These are phyloP conservation scores for Raphanus raphanistrum DNA, from an alignment of 345 rosid species.

Conservation along the genomic window DNA sequence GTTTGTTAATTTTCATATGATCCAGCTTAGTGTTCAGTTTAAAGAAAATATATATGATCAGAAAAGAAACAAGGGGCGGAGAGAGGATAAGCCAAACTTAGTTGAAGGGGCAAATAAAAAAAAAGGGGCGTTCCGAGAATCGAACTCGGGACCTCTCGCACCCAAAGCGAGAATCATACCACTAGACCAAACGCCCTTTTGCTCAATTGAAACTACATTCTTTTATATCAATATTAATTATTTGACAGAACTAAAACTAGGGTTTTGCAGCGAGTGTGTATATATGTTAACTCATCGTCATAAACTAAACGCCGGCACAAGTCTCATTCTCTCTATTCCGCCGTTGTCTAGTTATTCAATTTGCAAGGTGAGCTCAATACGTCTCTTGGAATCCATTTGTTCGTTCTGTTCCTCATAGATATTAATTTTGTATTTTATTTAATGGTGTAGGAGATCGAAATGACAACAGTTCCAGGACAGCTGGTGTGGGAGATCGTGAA, in stretches of 20 bases:
- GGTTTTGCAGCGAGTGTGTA: constrained; percentile 23
- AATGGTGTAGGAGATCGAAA: constrained; percentile 33
- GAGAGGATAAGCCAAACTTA: neutral
- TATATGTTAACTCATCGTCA: constrained; percentile 18
- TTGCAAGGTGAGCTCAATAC: constrained; percentile 15
- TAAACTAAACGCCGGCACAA: constrained; percentile 27
- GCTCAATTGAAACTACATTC: too few relatives aligned
- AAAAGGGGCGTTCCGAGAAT: constrained; percentile 70
- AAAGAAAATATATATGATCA: neutral
- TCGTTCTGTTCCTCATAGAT: neutral
- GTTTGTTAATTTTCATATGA: neutral
- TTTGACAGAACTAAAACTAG: constrained; percentile 21
- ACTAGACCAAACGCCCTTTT: constrained; percentile 87
- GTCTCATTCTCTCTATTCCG: constrained; percentile 21
- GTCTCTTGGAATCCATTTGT: neutral
- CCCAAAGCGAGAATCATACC: constrained; percentile 95
- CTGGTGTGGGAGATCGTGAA: constrained; percentile 83
- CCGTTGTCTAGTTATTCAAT: constrained; percentile 3
- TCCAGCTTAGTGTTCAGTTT: neutral
- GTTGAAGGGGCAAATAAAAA: too few relatives aligned
- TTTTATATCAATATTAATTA: too few relatives aligned
- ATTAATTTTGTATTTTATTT: neutral
- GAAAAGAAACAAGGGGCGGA: neutral
- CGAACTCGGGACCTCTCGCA: constrained; percentile 87
- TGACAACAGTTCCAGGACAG: constrained; percentile 74